Evolutionary conservation across 2,329 filamentous ascomycete genomes (phyloP), one percentile per base, ranked within the genome.

Genomic region (Kalaharituber pfeilii): DNA sequence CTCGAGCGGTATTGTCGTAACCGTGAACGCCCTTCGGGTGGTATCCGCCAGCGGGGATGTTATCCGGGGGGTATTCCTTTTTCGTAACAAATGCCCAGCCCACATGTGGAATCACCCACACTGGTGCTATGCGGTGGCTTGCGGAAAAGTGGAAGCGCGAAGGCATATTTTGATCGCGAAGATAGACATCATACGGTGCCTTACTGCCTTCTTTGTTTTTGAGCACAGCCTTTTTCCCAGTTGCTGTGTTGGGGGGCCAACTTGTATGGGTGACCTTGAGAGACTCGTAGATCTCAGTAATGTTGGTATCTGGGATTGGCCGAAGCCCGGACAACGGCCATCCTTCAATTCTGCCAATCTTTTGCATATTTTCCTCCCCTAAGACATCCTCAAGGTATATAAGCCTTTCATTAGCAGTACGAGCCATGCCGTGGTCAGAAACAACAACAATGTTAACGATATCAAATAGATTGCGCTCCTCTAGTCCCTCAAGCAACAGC

Each of bases 371-470:
- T 15, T 20, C 15, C 9, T 28, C 25, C 66, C 95, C 86, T 49
- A 96, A 74, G 3, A 96, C 70, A 64, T 95, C 86, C 59, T 98
- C 91, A 2, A 96, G 73, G 68, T 96, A 91, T 25, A 96, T 76
- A 47, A 96, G 72, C 9, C 91, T 78, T 18, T 80, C 74, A 0
- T 77, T 78, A 56, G 88, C 84, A 0, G 91, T 96, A 0, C 87
- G 94, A 1, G 91, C 91, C 91, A 98, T 98, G 51, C 91, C 91
- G 66, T 98, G 91, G 66, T 98, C 91, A 0, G 87, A 95, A 2
- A 98, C 89, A n/a, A 98, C 76, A 29, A 98, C 80, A 6, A 98
- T 76, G 61, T 98, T 98, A 65, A 96, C 86, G 57, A 98, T 84
- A 20, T 82, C 67, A 0, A 87, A 94, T 51, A 98, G 70, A 66